Evolutionary conservation across 495 filamentous ascomycete species (phyloP), one percentile per base, ranked within the genome.

Genomic region (Clavariopsis aquatica): DNA sequence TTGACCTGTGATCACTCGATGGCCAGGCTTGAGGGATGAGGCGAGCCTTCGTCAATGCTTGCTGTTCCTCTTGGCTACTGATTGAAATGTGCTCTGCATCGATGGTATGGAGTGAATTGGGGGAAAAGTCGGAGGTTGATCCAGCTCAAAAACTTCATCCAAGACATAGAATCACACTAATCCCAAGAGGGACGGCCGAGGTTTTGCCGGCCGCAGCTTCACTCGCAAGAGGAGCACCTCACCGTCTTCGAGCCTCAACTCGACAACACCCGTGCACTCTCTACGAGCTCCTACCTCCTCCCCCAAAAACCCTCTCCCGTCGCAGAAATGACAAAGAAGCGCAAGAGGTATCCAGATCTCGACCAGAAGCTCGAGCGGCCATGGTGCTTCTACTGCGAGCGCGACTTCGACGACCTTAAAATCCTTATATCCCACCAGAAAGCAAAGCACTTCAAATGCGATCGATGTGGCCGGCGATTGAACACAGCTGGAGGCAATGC

Each of bases 381-480:
- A 41, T 98, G 92, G 92, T 98, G 94, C 80, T 98, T 96, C 77
- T 98, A 98, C 78, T 98, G 94, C 79, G 94, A 98, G 79, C 87
- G 93, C 76, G 94, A 97, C 78, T 98, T 98, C 69, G 93, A 97
- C 73, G 94, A 98, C 76, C 76, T 97, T 13, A 96, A 95, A 78
- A 91, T 98, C 62, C 85, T 98, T 52, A 95, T 96, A 64, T 89
- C 88, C 54, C 94, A 98, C 78, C 95, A 98, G 73, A 97, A 96
- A 75, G 93, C 94, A 22, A 98, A 97, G 78, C 94, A 98, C 75
- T 98, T 95, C 84, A 96, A 95, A 74, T 98, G 94, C 77, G 91
- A 96, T 64, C 78, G 87, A 79, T 98, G 94, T 73, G 84, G 84
- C 23, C 85, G 94, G 62, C 82, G 93, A 66, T 76, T 98, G 36